Evolutionary conservation across 441 rosid genomes (phyloP).

Genomic region (Gossypium davidsonii): DNA sequence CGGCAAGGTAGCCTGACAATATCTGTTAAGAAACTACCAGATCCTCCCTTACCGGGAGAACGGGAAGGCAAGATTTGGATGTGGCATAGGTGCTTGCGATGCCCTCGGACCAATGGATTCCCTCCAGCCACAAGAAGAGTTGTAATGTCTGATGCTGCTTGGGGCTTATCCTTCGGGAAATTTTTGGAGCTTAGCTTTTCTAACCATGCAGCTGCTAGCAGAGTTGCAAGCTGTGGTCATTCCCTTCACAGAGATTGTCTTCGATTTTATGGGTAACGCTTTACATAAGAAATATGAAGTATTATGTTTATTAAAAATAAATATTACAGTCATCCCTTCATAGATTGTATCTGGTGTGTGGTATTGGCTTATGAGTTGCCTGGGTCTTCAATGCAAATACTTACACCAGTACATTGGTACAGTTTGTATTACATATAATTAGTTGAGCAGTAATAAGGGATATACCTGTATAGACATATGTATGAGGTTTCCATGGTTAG

Average conservation of each 20-base stretch:
- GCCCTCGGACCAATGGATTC: constrained; percentile 60
- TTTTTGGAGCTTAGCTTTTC: constrained; percentile 85
- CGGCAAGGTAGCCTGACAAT: constrained; percentile 76
- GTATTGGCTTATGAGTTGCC: not conserved
- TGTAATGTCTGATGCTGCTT: constrained; percentile 80
- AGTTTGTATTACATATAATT: not conserved
- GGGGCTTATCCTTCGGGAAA: constrained; percentile 76
- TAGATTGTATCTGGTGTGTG: not conserved
- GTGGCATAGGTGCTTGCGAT: constrained; percentile 81
- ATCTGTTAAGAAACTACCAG: constrained; percentile 61
- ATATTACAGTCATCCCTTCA: not conserved
- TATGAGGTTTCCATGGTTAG: not conserved
- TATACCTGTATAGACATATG: not conserved
- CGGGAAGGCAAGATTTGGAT: constrained; percentile 82
- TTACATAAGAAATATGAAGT: constrained; percentile 10
- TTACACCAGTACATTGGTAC: not conserved
- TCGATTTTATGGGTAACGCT: constrained; percentile 70
- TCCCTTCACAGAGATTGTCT: constrained; percentile 86
- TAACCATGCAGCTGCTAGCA: constrained; percentile 78
- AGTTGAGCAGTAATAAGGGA: not conserved
- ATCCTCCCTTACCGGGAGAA: constrained; percentile 49
- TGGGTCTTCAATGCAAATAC: not conserved
- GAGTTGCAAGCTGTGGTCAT: constrained; percentile 82
- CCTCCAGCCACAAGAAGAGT: constrained; percentile 78
- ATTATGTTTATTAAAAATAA: not conserved